These are phyloP conservation scores for Isoetes taiwanensis DNA, from an alignment of 75 land plant genomes.

Conservation along the genomic window DNA sequence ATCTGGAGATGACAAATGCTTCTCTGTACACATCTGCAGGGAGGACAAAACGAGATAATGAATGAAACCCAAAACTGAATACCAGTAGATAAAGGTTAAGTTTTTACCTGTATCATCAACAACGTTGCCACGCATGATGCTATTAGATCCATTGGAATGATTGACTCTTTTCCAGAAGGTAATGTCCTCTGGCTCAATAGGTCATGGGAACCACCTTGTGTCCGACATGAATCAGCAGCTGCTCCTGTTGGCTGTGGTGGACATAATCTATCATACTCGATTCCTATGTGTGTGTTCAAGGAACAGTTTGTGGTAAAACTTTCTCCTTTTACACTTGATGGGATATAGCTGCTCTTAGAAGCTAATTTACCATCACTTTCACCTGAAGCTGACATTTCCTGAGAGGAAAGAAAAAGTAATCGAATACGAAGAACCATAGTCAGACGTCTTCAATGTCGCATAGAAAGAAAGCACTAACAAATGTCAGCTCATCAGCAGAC, in stretches of 20 bases:
- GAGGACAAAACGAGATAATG: background rate
- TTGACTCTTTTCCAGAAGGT: slow-evolving; percentile 9
- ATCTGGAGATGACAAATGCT: slow-evolving; percentile 68
- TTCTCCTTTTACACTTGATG: background rate
- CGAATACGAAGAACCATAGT: too few species aligned
- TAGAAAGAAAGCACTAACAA: too few species aligned
- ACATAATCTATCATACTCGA: slow-evolving; percentile 7
- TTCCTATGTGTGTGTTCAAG: slow-evolving; percentile 2
- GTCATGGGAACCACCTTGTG: background rate
- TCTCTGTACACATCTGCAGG: slow-evolving; percentile 74
- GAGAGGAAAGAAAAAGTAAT: too few species aligned
- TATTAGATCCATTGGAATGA: slow-evolving; percentile 60
- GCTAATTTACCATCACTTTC: background rate
- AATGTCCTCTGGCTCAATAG: background rate
- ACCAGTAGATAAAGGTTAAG: background rate
- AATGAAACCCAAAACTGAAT: background rate
- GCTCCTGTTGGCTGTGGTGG: slow-evolving; percentile 9
- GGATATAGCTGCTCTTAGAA: background rate
- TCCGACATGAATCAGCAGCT: slow-evolving; percentile 15
- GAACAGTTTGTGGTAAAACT: background rate
- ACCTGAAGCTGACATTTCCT: too few species aligned
- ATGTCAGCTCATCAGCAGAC: too few species aligned
- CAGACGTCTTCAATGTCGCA: too few species aligned
- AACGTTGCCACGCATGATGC: slow-evolving; percentile 73
- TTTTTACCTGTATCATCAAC: slow-evolving; percentile 78